Base-by-base conservation (phyloP, 805 yeast genomes). In the Kurtzmaniella fragi region DNA sequence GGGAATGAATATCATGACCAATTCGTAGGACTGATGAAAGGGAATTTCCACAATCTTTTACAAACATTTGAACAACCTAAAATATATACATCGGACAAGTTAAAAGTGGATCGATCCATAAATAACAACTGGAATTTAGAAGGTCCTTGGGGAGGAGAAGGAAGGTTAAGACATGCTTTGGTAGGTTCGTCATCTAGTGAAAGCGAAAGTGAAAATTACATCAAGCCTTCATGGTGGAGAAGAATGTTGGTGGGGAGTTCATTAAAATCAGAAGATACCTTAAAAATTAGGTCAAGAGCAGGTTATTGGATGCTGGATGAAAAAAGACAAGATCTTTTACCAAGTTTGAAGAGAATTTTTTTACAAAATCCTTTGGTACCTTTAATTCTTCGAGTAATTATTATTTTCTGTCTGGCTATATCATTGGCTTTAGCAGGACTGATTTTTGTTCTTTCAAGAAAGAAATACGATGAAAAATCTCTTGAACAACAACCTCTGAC, bases 401-500 rank as follows among this genome's bases (percentile, higher is more conserved):
- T 64, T 32, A 52, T 68, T 26, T 51, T 78, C 11, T 70, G 88
- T 32, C 78, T 87, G 10, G 61, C 77, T 0, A 62, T 80, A 28
- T 87, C 96, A 0, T 68, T 91, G 46, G 93, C 80, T 0, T 56
- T 91, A 17, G 89, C 97, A 0, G 61, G 71, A 5, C 60, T 81
- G 34, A 78, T 87, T 39, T 78, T 70, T 45, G 59, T 60, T 9
- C 53, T 57, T 40, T 70, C 74, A 35, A 49, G 57, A 36, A 48
- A 55, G 13, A 42, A 56, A 16, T 65, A 64, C 45, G 59, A 62
- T 13, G 62, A 59, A 3, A 45, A 50, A 13, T 54, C 63, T 10
- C 61, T 86, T 6, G 67, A 73, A 6, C 95, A 85, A 54, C 89
- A 85, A 53, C 84, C 99, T 13, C 82, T 95, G 49, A 86, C 98